Base-by-base conservation (phyloP, 805 yeast genomes). In the Metschnikowia hibisci region DNA sequence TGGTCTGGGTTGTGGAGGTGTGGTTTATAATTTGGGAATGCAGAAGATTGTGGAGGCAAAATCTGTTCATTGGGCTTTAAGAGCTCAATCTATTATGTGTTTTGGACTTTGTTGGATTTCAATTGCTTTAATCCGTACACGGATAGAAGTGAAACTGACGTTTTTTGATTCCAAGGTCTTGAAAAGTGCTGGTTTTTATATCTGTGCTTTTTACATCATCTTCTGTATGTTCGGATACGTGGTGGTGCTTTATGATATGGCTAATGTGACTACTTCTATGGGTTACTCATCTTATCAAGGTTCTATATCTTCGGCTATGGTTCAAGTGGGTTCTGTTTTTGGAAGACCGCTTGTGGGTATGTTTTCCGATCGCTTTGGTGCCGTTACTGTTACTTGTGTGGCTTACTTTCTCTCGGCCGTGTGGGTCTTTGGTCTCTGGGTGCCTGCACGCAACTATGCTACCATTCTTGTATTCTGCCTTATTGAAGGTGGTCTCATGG, bases 151-250 rank as follows among this genome's bases (percentile, higher is more conserved):
- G 14, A 57, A 61, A 34, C 60, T 61, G 39, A 50, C 60, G 12
- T 32, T 62, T 3, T 71, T 68, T 53, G 86, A 81, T 48, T 48
- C 38, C 12, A 51, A 54, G 22, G 65, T 76, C 13, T 58, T 73
- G 45, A 39, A 46, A 11, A 58, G 64, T 26, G 63, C 66, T 30
- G 78, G 79, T 0, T 62, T 71, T 48, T 72, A 74, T 72, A 45
- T 71, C 27, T 47, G 69, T 20, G 53, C 62, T 2, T 54, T 69
- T 18, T 76, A 71, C 56, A 62, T 72, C 11, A 62, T 72, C 40
- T 65, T 74, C 37, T 73, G 83, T 9, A 62, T 78, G 60, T 69
- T 81, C 49, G 87, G 85, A 0, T 81, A 81, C 52, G 84, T 80
- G 32, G 73, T 77, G 16, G 63, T 80, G 32, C 65, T 81, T 56